Conservation (phyloP, 352 stramenopile genomes). For the Phytophthora tubulina region DNA sequence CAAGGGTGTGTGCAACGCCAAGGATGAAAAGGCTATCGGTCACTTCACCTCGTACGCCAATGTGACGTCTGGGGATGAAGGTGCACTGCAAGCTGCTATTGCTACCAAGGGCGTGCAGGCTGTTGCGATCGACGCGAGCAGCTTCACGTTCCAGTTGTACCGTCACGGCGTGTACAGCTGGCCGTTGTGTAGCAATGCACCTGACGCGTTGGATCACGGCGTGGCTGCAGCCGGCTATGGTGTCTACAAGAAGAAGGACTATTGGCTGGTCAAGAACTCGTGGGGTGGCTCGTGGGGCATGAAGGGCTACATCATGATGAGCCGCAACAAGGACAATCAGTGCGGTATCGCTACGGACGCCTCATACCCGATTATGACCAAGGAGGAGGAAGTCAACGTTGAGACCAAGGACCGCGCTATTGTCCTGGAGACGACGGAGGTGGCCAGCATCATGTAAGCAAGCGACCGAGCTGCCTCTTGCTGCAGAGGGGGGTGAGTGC, state of each 20-base stretch:
- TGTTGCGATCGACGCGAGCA: slow-evolving; percentile 88
- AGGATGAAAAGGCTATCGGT: slow-evolving; percentile 75
- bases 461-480: background rate
- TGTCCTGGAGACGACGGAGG: slow-evolving; percentile 36
- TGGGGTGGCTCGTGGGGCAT: slow-evolving; percentile 92
- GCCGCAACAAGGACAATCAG: slow-evolving; percentile 90
- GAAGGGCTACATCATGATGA: slow-evolving; percentile 91
- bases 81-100: slow-evolving; percentile 86
- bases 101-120: slow-evolving; percentile 79
- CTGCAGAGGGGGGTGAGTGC: background rate
- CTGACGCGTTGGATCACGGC: slow-evolving; percentile 96
- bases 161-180: slow-evolving; percentile 73
- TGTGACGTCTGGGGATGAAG: slow-evolving; percentile 74
- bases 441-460: slow-evolving; percentile 42
- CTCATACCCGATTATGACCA: slow-evolving; percentile 68
- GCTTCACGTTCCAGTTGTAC: slow-evolving; percentile 85
- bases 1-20: slow-evolving; percentile 84
- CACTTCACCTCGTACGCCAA: slow-evolving; percentile 87
- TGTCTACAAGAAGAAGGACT: slow-evolving; percentile 83
- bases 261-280: slow-evolving; percentile 96
- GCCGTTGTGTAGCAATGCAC: slow-evolving; percentile 54
- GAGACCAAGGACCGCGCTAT: slow-evolving; percentile 3
- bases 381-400: slow-evolving; percentile 20
- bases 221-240: slow-evolving; percentile 96
- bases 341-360: slow-evolving; percentile 94